Percentiles rank a stretch among this genome's conserved stretches.
phyloP scores from a whole-genome alignment of 1,284 basidiomycete species.

The Apiotrichum porosum region DNA sequence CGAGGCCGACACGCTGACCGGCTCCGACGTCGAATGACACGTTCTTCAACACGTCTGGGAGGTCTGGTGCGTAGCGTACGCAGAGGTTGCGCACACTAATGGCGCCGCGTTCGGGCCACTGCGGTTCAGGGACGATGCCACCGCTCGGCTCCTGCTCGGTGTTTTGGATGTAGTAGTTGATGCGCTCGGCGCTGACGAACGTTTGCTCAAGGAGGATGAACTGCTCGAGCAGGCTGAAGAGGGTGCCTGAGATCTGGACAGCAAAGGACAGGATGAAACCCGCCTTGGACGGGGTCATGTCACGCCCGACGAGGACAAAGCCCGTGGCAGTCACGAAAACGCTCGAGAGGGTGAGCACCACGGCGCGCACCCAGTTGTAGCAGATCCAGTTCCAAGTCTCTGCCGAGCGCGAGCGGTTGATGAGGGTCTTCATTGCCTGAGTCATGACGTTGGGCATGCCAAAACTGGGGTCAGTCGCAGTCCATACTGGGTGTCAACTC shows the following conservation, averaged over 20 bases:
- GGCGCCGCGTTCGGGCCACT: slow-evolving; percentile 63
- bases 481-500: slow-evolving; percentile 7
- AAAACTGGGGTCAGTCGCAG: slow-evolving; percentile 13
- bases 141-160: slow-evolving; percentile 25
- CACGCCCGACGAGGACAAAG: slow-evolving; percentile 47
- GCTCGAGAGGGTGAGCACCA: slow-evolving; percentile 31
- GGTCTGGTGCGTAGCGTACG: slow-evolving; percentile 63
- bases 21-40: slow-evolving; percentile 61
- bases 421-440: slow-evolving; percentile 32
- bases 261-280: slow-evolving; percentile 51
- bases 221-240: slow-evolving; percentile 34
- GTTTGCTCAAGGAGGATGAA: slow-evolving; percentile 34
- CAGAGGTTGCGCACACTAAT: slow-evolving; percentile 62
- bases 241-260: slow-evolving; percentile 34
- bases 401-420: slow-evolving; percentile 37
- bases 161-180: slow-evolving; percentile 47
- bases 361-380: slow-evolving; percentile 35
- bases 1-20: slow-evolving; percentile 73
- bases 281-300: slow-evolving; percentile 46
- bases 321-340: slow-evolving; percentile 42
- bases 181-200: slow-evolving; percentile 48
- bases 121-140: slow-evolving; percentile 46
- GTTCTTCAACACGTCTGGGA: slow-evolving; percentile 67
- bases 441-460: slow-evolving; percentile 40
- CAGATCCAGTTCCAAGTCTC: slow-evolving; percentile 32